phyloP scores from a whole-genome alignment of 2,329 filamentous ascomycete species.

The Colletotrichum abscissum region DNA sequence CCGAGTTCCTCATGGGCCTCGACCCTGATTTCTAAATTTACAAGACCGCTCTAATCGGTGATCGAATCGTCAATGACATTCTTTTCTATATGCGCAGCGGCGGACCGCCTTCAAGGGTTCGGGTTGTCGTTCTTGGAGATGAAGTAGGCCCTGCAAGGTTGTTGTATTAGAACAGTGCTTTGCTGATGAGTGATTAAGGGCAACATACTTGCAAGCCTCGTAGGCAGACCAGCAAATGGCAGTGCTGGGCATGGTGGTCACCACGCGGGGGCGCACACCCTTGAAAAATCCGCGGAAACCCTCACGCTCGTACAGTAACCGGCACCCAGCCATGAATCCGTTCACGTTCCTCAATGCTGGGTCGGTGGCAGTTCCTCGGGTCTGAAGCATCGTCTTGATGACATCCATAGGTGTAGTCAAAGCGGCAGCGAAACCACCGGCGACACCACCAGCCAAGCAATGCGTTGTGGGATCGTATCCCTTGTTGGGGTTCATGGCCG shows the following conservation, averaged over 20 bases:
- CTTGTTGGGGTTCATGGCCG: conserved; percentile 87
- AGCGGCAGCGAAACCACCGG: conserved; percentile 92
- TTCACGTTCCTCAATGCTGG: conserved; percentile 86
- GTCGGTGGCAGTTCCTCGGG: conserved; percentile 85
- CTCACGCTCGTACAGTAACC: conserved; percentile 84
- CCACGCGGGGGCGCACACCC: conserved; percentile 87
- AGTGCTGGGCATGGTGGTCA: conserved; percentile 98
- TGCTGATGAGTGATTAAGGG: neutral
- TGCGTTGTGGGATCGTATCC: conserved; percentile 94
- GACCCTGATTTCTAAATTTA: conserved; percentile 22
- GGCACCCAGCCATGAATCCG: conserved; percentile 82
- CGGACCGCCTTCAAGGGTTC: conserved; percentile 15
- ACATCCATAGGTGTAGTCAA: conserved; percentile 97
- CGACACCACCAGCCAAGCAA: conserved; percentile 90
- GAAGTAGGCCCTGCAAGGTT: conserved; percentile 65
- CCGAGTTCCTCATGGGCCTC: conserved; percentile 1
- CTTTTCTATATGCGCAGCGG: conserved; percentile 24
- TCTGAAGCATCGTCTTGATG: conserved; percentile 97
- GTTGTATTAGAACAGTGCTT: conserved; percentile 19
- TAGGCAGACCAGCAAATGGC: conserved; percentile 97
- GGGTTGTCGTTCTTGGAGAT: conserved; percentile 64
- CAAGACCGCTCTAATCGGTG: conserved; percentile 31
- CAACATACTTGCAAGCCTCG: conserved; percentile 73
- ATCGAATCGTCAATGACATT: conserved; percentile 14
- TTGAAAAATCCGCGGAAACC: conserved; percentile 92